Base-by-base conservation (phyloP, 164 flowering plant genomes). In the Aristolochia californica region DNA sequence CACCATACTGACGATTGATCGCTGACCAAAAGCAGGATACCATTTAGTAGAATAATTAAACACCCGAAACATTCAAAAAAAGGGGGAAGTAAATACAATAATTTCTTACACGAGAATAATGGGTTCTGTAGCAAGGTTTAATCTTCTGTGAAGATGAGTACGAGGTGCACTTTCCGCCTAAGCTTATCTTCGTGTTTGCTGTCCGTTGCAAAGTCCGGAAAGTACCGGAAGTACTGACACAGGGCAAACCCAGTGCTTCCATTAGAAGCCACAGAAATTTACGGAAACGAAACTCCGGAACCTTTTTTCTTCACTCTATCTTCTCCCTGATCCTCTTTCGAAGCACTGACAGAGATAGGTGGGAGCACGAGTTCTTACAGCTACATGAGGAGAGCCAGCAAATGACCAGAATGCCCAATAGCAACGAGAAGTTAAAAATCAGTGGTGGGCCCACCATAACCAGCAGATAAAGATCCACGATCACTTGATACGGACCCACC, bases 231-330 rank as follows among this genome's bases (percentile, higher is more conserved):
- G 54, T 20, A 24, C 23, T 30, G 56, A 60, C 34, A 23, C 20
- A 17, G 2, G 63, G 63, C 15, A 60, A 20, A n/a, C 48, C 63
- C 4, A 60, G 63, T 17, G 56, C 63, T 43, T 50, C 63, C 63
- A 60, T 60, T 25, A 7, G 15, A 16, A 50, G 18, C 21, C 14
- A n/a, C 11, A 2, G 21, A 18, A 51, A 13, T 23, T n/a, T 7
- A 54, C 14, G 2, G 28, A 24, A 28, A 13, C 13, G 27, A 50
- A 24, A 20, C 13, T 24, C 27, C 2, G 27, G 22, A 50, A 34
- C 40, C 10, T 34, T 34, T 22, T 15, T 23, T 20, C 23, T 13
- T 27, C 26, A 17, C 54, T 50, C 23, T 50, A 50, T 50, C 54
- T 50, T 50, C 20, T 28, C 28, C 22, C 4, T 4, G 56, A 22